Base-by-base conservation (phyloP, 1,284 basidiomycete genomes). In the Irpex sp. region DNA sequence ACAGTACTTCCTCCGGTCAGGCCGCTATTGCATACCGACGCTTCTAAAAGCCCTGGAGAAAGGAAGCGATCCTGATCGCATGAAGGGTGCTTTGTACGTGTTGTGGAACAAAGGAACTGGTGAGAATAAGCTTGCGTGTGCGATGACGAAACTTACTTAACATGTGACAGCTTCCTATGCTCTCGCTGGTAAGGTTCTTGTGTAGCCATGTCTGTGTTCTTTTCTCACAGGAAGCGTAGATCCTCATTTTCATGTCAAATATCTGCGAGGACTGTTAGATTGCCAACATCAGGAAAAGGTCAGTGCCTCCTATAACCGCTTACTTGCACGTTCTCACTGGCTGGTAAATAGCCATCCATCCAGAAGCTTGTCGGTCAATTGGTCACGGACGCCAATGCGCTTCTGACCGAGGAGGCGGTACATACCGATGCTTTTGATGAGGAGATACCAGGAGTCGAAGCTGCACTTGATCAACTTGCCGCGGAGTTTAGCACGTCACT, bases 221-320 rank as follows among this genome's bases (percentile, higher is more conserved):
- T 62, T 54, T 62, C 56, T 17, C 15, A 37, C 26, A 52, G 56
- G 62, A 62, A 64, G 76, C 64, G 69, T 71, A 83, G 93, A 97
- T 77, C 85, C 87, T 65, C 79, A 79, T n/a, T 86, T 87, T 68
- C 85, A 89, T 66, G 81, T 81, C 5, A 79, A 81, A 58, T 92
- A 93, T 69, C 79, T 94, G 49, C 75, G 87, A 61, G 80, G 87
- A n/a, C 78, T 97, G 47, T 80, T 98, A 5, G 84, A 87, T 62
- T 93, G 92, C 59, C 95, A 97, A 73, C 91, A 94, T 68, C 93
- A 97, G 74, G 94, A 96, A 73, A 98, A 98, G 84, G 92, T 88
- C 71, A 47, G 71, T 54, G 38, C 37, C 38, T 57, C 34, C 13
- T 21, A 8, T 31, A 37, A 55, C 40, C 17, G 49, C 17, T 54